Evolutionary conservation across 2,329 filamentous ascomycete species (phyloP).

Genomic region (Penicillium sp.): DNA sequence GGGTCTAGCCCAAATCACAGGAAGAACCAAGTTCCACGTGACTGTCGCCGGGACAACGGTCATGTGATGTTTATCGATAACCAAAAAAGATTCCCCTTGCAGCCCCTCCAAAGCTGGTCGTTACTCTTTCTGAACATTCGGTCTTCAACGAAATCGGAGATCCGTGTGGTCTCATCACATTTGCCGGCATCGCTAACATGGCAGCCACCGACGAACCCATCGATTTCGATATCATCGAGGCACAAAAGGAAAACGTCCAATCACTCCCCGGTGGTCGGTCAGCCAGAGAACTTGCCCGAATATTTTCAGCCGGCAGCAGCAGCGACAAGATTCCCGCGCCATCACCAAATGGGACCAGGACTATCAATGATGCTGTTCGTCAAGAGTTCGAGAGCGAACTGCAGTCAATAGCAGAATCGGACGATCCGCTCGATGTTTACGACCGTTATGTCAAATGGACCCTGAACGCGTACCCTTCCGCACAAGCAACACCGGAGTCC

Average conservation of each 20-base stretch:
- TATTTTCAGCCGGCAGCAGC: conserved; percentile 53
- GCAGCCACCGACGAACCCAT: conserved; percentile 44
- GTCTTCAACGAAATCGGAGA: background rate
- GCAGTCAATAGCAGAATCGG: conserved; percentile 72
- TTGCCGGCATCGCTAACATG: conserved; percentile 22
- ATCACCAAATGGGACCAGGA: conserved; percentile 68
- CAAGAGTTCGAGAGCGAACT: conserved; percentile 85
- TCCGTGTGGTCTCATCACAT: conserved; percentile 3
- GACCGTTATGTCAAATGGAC: conserved; percentile 98
- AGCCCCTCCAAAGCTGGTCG: conserved; percentile 9
- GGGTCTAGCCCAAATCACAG: background rate
- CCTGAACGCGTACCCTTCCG: conserved; percentile 87
- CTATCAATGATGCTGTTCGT: conserved; percentile 73
- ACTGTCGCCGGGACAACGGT: conserved; percentile 32
- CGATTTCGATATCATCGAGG: conserved; percentile 87
- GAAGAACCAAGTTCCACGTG: conserved; percentile 26
- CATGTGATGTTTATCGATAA: conserved; percentile 39
- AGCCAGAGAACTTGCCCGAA: conserved; percentile 78
- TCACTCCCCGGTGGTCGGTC: conserved; percentile 83
- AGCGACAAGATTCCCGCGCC: conserved; percentile 56
- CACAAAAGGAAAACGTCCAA: conserved; percentile 97
- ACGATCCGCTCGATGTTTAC: conserved; percentile 92
- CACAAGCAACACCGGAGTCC: conserved; percentile 87
- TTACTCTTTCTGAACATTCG: background rate
- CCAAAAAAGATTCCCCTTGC: conserved; percentile 18